Percentiles rank a stretch among this genome's conserved stretches.
Evolutionary conservation across 768 basidiomycete species (phyloP).

Genomic region (Sporobolomyces phaffii): DNA sequence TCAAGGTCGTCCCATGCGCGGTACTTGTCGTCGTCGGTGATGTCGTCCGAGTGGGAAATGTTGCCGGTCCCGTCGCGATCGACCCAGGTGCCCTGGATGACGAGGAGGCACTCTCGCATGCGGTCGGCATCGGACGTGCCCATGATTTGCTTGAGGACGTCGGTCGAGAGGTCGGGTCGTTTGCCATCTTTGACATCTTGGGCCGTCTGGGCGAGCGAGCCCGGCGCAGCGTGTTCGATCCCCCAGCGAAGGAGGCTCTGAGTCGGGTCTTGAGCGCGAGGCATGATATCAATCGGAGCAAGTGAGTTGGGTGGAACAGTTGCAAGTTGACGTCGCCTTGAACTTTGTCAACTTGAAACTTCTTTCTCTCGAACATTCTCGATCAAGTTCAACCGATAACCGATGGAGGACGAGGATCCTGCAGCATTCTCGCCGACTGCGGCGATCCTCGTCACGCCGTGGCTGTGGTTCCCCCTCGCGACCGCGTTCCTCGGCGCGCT

Average conservation of each 20-base stretch:
- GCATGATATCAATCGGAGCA: background rate
- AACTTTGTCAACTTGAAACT: too few species aligned
- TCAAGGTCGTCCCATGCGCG: constrained; percentile 68
- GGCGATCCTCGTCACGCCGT: constrained; percentile 9
- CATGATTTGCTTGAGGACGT: constrained; percentile 74
- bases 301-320: background rate
- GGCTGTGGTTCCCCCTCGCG: constrained; percentile 32
- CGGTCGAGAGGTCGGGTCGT: constrained; percentile 61
- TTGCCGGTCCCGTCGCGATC: constrained; percentile 49
- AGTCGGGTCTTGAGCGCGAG: constrained; percentile 49
- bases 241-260: constrained; percentile 75
- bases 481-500: constrained; percentile 10
- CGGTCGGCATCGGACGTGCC: constrained; percentile 73
- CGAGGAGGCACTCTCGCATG: constrained; percentile 57
- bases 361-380: too few species aligned
- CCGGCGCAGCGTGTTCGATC: constrained; percentile 58
- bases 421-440: constrained; percentile 28
- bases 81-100: constrained; percentile 31
- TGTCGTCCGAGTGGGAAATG: constrained; percentile 53
- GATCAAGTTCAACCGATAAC: too few species aligned
- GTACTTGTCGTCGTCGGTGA: constrained; percentile 54
- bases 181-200: constrained; percentile 46
- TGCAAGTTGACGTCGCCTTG: too few species aligned
- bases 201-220: constrained; percentile 44
- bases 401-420: too few species aligned